Conservation (phyloP, 352 stramenopile species). For the Phytopythium oedochilum region DNA sequence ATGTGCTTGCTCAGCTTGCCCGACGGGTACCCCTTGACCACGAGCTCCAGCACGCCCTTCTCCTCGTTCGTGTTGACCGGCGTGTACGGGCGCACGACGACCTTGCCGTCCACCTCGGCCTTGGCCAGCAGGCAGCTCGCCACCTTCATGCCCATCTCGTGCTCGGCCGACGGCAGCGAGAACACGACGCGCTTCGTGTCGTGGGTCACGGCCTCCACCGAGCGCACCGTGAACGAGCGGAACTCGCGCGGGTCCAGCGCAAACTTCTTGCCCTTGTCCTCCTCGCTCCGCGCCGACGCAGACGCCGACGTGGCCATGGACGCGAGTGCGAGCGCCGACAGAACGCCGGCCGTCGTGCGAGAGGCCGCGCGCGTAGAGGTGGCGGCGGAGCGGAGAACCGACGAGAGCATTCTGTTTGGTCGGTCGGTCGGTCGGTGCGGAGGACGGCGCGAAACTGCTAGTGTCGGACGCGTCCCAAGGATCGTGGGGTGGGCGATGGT, state of each 20-base stretch:
- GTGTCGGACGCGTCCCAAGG: background rate
- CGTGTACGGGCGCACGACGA: slow-evolving; percentile 80
- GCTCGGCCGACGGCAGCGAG: slow-evolving; percentile 41
- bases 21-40: slow-evolving; percentile 84
- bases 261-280: slow-evolving; percentile 25
- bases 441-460: slow-evolving; percentile 2
- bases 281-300: slow-evolving; percentile 14
- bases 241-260: slow-evolving; percentile 57
- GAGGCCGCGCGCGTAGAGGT: slow-evolving; percentile 15
- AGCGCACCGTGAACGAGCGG: slow-evolving; percentile 55
- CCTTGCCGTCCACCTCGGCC: slow-evolving; percentile 51
- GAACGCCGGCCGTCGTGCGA: slow-evolving; percentile 17
- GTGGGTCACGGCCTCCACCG: slow-evolving; percentile 55
- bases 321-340: slow-evolving; percentile 25
- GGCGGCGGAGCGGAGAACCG: slow-evolving; percentile 16
- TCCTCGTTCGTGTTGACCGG: slow-evolving; percentile 70
- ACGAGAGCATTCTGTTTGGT: slow-evolving; percentile 24
- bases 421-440: background rate
- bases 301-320: slow-evolving; percentile 14
- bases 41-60: slow-evolving; percentile 69
- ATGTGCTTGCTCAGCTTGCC: slow-evolving; percentile 86
- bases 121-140: slow-evolving; percentile 64
- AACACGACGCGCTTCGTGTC: slow-evolving; percentile 62
- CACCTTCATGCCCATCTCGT: slow-evolving; percentile 62
- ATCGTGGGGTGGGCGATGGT: no score